A percentile compares a stretch with the other conserved stretches of the same genome.
phyloP scores from a whole-genome alignment of 768 basidiomycete species.

The Phylloporus sp. region DNA sequence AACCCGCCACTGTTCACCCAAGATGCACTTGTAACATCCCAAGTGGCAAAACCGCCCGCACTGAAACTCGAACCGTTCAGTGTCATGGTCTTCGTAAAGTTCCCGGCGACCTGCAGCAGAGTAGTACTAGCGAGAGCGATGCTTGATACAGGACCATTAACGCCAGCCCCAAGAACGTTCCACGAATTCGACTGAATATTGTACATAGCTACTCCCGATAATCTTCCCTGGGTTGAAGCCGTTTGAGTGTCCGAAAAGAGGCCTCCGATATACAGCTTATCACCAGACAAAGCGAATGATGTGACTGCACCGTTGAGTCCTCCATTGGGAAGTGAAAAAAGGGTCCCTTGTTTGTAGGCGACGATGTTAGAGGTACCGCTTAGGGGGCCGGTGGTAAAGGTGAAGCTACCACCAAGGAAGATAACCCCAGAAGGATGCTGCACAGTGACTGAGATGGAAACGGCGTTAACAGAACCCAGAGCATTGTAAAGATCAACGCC shows the following conservation, averaged over 20 bases:
- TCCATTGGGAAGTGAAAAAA: slow-evolving; percentile 50
- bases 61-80: slow-evolving; percentile 33
- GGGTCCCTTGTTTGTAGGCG: slow-evolving; percentile 56
- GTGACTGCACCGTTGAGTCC: slow-evolving; percentile 82
- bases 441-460: slow-evolving; percentile 50
- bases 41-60: slow-evolving; percentile 68
- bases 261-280: slow-evolving; percentile 82
- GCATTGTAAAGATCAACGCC: slow-evolving; percentile 60
- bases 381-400: slow-evolving; percentile 51
- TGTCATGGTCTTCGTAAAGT: slow-evolving; percentile 55
- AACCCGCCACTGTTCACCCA: slow-evolving; percentile 81
- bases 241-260: slow-evolving; percentile 69
- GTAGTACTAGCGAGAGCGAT: slow-evolving; percentile 49
- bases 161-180: slow-evolving; percentile 65
- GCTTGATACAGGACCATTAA: slow-evolving; percentile 70
- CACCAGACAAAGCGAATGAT: slow-evolving; percentile 57
- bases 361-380: slow-evolving; percentile 68
- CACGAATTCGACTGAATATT: slow-evolving; percentile 63
- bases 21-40: slow-evolving; percentile 52
- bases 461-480: slow-evolving; percentile 45
- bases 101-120: slow-evolving; percentile 70
- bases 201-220: slow-evolving; percentile 68
- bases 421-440: slow-evolving; percentile 64
- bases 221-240: slow-evolving; percentile 46
- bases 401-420: slow-evolving; percentile 78